Evolutionary conservation across 225 moss, liverwort and hornwort genomes (phyloP), one percentile per base, ranked within the genome.

Genomic region (Asterella californica): DNA sequence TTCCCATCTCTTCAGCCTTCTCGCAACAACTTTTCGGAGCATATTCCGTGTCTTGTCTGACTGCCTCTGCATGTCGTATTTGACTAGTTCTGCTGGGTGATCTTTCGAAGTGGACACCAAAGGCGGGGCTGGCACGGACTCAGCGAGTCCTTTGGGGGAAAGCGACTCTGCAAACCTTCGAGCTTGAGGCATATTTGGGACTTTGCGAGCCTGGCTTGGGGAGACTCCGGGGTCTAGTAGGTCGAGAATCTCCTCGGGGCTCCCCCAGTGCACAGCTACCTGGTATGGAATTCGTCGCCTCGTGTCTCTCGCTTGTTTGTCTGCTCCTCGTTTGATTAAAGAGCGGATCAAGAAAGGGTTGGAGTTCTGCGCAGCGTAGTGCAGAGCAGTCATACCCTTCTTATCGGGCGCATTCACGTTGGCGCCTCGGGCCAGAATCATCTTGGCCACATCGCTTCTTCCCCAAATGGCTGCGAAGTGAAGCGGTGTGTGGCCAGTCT

Each of bases 401-500:
- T 15, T 80, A 19, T 89, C 89, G 49, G 45, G 34, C 1, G 78
- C 78, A 52, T 89, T 83, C 0, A 87, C 78, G 27, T 57, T n/a
- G 17, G 82, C 87, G 19, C 87, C 87, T 78, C 83, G 81, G 4
- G 75, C 70, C 17, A 85, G 73, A 1, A 89, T 71, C 33, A 82
- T 63, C 61, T 85, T 87, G 2, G 83, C 83, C 33, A 83, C 36
- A 5, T 87, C 85, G 55, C 79, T 85, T 70, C 77, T 81, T 19
- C 87, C 85, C 29, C 81, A 73, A 32, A 85, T 83, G 25, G 83
- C 83, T 54, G 83, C 89, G 75, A 87, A 89, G 36, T 89, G 89
- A 29, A 89, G 79, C 29, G 89, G 47, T 27, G 89, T 85, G 74
- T 85, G 74, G 49, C 89, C 83, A 37, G 54, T 59, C 24, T 65